Conservation (phyloP, 805 yeast genomes). For the Myxozyma neglecta region DNA sequence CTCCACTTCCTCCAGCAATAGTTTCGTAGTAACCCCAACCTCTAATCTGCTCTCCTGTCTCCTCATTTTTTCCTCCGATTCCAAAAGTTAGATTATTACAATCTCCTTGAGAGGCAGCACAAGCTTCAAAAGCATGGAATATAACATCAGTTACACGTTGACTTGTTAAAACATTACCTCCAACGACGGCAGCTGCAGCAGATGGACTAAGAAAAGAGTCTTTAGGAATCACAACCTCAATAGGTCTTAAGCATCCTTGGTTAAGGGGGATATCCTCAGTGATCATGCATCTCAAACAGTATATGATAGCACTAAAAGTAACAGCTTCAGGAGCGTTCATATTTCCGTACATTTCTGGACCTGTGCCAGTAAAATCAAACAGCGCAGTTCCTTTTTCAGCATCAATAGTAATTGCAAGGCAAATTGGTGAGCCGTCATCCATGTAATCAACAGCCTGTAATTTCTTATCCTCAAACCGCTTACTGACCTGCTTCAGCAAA, state of each 20-base stretch:
- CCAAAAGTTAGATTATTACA: conserved; percentile 95
- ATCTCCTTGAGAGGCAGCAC: conserved; percentile 96
- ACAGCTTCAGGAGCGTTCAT: conserved; percentile 92
- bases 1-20: conserved; percentile 95
- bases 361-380: conserved; percentile 84
- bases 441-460: conserved; percentile 62
- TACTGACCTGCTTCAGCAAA: conserved; percentile 50
- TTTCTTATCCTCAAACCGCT: conserved; percentile 39
- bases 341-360: conserved; percentile 85
- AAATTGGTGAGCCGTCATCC: conserved; percentile 79
- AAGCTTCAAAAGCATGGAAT: conserved; percentile 78
- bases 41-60: conserved; percentile 38
- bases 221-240: conserved; percentile 63
- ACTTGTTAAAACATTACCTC: conserved; percentile 92
- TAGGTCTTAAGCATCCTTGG: conserved; percentile 86
- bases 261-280: conserved; percentile 87
- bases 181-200: conserved; percentile 87
- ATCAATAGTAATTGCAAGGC: conserved; percentile 53
- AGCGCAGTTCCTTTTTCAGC: conserved; percentile 57
- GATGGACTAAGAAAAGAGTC: conserved; percentile 71
- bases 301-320: conserved; percentile 82
- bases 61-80: conserved; percentile 58
- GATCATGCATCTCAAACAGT: conserved; percentile 81
- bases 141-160: conserved; percentile 91
- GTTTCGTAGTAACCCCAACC: conserved; percentile 47